A percentile compares a stretch with the other conserved stretches of the same genome.
phyloP scores from a whole-genome alignment of 2,329 filamentous ascomycete genomes.

The Arthroderma sp. region DNA sequence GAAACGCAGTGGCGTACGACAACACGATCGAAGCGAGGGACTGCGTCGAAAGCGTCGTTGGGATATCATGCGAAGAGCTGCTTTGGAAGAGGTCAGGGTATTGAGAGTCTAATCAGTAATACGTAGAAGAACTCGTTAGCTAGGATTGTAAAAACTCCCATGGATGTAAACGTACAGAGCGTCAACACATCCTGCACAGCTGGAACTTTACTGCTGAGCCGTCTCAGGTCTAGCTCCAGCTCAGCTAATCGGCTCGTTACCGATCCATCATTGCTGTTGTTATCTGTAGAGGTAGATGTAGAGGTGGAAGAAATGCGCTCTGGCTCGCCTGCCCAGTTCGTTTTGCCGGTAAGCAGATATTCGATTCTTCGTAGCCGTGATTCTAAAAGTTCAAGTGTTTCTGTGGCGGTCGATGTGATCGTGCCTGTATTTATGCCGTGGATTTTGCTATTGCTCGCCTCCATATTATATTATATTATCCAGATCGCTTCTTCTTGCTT shows the following conservation, averaged over 20 bases:
- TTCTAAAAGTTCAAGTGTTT: constrained; percentile 32
- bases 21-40: constrained; percentile 30
- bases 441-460: too few relatives aligned
- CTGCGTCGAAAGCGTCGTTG: constrained; percentile 23
- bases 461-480: too few relatives aligned
- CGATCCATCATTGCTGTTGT: constrained; percentile 16
- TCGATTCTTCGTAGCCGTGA: constrained; percentile 31
- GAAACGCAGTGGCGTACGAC: constrained; percentile 33
- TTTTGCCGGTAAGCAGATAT: constrained; percentile 31
- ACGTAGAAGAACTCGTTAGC: constrained; percentile 1
- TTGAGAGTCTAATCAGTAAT: constrained; percentile 21
- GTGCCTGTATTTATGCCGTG: too few relatives aligned
- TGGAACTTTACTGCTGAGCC: constrained; percentile 24
- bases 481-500: too few relatives aligned
- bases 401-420: constrained; percentile 16
- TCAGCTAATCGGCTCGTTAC: constrained; percentile 26
- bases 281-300: constrained; percentile 2
- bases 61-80: constrained; percentile 20
- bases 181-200: constrained; percentile 30
- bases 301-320: constrained; percentile 5
- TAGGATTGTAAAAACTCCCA: constrained; percentile 6
- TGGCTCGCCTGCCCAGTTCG: constrained; percentile 28
- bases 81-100: constrained; percentile 31
- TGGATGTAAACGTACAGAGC: constrained; percentile 21
- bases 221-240: constrained; percentile 26